Base-by-base conservation (phyloP, 257 asterid species). In the Salvia splendens region DNA sequence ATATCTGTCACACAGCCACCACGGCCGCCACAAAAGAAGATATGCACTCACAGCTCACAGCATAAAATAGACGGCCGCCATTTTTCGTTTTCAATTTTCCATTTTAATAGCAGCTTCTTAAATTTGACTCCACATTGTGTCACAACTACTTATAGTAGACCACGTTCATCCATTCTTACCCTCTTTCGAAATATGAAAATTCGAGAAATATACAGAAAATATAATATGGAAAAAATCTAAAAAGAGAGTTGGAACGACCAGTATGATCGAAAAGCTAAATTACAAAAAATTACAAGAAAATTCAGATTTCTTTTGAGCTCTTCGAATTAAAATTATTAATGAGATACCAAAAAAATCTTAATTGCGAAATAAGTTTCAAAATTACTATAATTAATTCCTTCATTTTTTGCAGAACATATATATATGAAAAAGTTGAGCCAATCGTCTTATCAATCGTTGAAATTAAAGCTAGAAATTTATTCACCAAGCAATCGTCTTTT, bases 21-120 rank as follows among this genome's bases (percentile, higher is more conserved):
- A 58, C 43, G 36, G 70, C 66, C 68, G 47, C 68, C 62, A 56
- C 51, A 36, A 20, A 6, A 20, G 67, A 71, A 62, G 47, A 40
- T 11, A 50, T 24, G 15, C 9, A 16, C 28, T 12, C 49, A 12
- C 67, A 72, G 47, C 46, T 65, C 58, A 58, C 38, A 15, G 49
- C 8, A 45, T 3, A 20, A 20, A 20, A 20, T 20, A 30, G 28
- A 59, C 42, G 33, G 15, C 48, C 48, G 48, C 4, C 32, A 14
- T 33, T 33, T n/a, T 36, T 33, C 12, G 6, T 4, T 36, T 36
- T 4, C 6, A 4, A 36, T n/a, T 58, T 30, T 12, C 4, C 2
- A 5, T 30, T 32, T 12, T 8, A 5, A 32, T 2, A 33, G 45
- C 24, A 12, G 12, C 3, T 56, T 33, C 4, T 33, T 33, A 11